Evolutionary conservation across 2,329 filamentous ascomycete genomes (phyloP), one percentile per base, ranked within the genome.

Genomic region (Aspergillus sp.): DNA sequence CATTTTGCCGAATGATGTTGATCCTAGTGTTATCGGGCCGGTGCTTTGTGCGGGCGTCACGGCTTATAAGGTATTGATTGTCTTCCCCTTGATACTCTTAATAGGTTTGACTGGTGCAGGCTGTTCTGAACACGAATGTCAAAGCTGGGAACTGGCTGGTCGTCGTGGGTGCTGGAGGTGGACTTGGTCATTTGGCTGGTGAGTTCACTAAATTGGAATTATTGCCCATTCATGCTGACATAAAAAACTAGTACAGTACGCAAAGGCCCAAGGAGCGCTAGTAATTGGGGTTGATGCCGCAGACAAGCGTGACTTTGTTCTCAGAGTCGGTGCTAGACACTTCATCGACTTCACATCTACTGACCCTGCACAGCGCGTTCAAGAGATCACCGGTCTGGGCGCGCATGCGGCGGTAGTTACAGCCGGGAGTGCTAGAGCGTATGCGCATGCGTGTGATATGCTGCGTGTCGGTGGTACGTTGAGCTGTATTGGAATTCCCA

Each of bases 91-190:
- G 3, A 20, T n/a, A 19, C 43, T 45, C 13, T 49, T 44, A 7
- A 30, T 20, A 3, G 17, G 33, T 3, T 3, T 35, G 4, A 35
- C 15, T 35, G 33, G 10, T 48, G 13, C 41, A 72, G 68, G 69
- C 72, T 9, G 67, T 74, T 15, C 54, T 68, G 35, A 74, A 73
- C 53, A 57, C 70, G 5, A 65, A 68, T 33, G 49, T 73, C 44
- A 63, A 66, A 41, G 53, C 63, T 10, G 70, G 70, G 10, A 59
- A 71, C 32, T 71, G 65, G 66, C 54, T 74, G 23, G 68, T 70
- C 2, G 71, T 74, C 10, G 64, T 74, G n/a, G 72, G 72, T 7
- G 72, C 72, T 12, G 72, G 69, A 32, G 72, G 72, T 41, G 72
- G 72, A 5, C 58, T 74, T n/a, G 72, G 72, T 2, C 68, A 74